Percentiles rank a stretch among this genome's conserved stretches.
Evolutionary conservation across 1,139 yeast genomes (phyloP).

Genomic region (Spathaspora sp.): DNA sequence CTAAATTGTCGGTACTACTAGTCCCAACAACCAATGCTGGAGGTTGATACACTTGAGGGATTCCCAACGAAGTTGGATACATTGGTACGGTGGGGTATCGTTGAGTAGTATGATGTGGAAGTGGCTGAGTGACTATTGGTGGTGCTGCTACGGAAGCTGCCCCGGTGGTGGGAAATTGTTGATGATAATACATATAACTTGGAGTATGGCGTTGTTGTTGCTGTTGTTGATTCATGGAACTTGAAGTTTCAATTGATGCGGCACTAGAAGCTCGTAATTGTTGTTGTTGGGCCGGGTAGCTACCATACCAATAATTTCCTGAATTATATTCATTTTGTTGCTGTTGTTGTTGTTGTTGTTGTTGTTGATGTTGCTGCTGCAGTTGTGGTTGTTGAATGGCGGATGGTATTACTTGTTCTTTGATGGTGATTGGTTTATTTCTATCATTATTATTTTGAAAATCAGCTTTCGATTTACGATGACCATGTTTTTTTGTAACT

Average conservation of each 20-base stretch:
- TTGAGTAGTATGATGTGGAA: neutral
- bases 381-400: conserved; percentile 3
- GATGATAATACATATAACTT: conserved; percentile 1
- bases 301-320: conserved; percentile 17
- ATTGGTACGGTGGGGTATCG: conserved; percentile 5
- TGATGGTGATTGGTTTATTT: conserved; percentile 5
- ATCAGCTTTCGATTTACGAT: conserved; percentile 66
- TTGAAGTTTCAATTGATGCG: neutral
- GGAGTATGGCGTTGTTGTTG: conserved; percentile 1
- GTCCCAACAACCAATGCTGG: conserved; percentile 2
- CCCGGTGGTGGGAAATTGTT: neutral
- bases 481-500: conserved; percentile 70
- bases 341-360: conserved; percentile 5
- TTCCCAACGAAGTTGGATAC: conserved; percentile 5
- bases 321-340: conserved; percentile 13
- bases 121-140: neutral
- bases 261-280: conserved; percentile 10
- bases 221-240: neutral
- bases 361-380: no score
- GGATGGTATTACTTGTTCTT: neutral
- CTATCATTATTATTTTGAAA: conserved; percentile 33
- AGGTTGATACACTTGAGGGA: conserved; percentile 8
- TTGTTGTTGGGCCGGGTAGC: conserved; percentile 7
- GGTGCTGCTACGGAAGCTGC: neutral
- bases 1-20: neutral